Conservation (phyloP, 345 rosid species). For the Lepidium aucheri region DNA sequence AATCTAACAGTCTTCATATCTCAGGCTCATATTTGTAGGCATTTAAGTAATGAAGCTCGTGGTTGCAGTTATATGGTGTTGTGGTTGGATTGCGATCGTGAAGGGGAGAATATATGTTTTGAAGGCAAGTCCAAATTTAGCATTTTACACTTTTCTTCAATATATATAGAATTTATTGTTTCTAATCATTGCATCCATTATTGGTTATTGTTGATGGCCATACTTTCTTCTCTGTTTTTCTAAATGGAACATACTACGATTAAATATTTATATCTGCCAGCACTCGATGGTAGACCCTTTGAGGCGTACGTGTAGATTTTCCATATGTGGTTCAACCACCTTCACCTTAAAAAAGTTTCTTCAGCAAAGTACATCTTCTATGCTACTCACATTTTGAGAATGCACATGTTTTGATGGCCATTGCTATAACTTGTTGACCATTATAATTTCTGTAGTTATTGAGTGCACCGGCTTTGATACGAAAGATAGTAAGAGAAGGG, state of each 20-base stretch:
- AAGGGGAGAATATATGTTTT: conserved; percentile 97
- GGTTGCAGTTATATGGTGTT: conserved; percentile 76
- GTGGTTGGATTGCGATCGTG: conserved; percentile 98
- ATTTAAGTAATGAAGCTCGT: conserved; percentile 85
- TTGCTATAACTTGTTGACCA: conserved; percentile 7
- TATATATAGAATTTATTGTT: not conserved
- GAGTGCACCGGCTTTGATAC: conserved; percentile 62
- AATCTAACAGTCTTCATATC: conserved; percentile 16
- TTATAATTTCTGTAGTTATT: conserved; percentile 47
- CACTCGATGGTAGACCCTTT: not conserved
- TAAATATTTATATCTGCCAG: not conserved
- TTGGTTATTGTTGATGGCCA: not conserved
- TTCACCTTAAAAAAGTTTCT: not conserved
- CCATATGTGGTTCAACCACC: not conserved
- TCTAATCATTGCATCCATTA: not conserved
- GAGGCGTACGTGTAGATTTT: not conserved
- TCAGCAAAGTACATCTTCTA: not conserved
- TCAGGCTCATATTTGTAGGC: conserved; percentile 77
- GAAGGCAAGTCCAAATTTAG: conserved; percentile 49
- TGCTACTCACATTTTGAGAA: not conserved
- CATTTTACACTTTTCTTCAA: not conserved
- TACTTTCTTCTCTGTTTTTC: not conserved
- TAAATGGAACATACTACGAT: not conserved
- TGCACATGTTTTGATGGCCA: conserved; percentile 3
- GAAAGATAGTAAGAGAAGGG: conserved; percentile 49